phyloP scores from a whole-genome alignment of 148 eudicot genomes.

The Arbutus unedo region DNA sequence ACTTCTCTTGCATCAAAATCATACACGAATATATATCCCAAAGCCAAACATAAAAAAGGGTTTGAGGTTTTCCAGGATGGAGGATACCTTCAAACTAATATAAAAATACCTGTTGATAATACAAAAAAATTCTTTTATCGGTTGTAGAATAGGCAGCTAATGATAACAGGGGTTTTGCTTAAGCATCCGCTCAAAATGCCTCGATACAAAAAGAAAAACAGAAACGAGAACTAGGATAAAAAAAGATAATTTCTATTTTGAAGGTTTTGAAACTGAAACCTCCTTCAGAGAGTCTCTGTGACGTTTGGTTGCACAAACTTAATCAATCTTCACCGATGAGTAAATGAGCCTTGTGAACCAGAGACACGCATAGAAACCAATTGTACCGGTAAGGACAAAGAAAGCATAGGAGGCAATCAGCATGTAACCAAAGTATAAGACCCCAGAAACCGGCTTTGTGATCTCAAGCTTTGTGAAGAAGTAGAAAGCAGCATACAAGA shows the following conservation, averaged over 20 bases:
- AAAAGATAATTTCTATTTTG: not conserved
- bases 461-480: slow-evolving; percentile 57
- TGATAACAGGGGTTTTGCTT: not conserved
- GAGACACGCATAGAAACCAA: slow-evolving; percentile 58
- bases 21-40: not conserved
- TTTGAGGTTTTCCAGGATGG: not conserved
- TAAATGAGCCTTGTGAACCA: slow-evolving; percentile 57
- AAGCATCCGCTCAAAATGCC: slow-evolving; percentile 18
- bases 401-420: slow-evolving; percentile 52
- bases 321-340: slow-evolving; percentile 61
- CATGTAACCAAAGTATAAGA: slow-evolving; percentile 54
- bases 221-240: not conserved
- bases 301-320: slow-evolving; percentile 9
- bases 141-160: not conserved
- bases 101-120: slow-evolving; percentile 5
- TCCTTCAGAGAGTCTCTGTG: not conserved
- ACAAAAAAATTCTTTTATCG: not conserved
- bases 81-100: not conserved
- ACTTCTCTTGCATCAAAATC: not conserved
- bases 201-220: not conserved
- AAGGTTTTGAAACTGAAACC: slow-evolving; percentile 2
- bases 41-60: not conserved
- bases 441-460: slow-evolving; percentile 50
- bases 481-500: slow-evolving; percentile 51
- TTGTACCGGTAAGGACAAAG: slow-evolving; percentile 53